Evolutionary conservation across 2,329 filamentous ascomycete species (phyloP).

Genomic region (Neospermospora avenae): DNA sequence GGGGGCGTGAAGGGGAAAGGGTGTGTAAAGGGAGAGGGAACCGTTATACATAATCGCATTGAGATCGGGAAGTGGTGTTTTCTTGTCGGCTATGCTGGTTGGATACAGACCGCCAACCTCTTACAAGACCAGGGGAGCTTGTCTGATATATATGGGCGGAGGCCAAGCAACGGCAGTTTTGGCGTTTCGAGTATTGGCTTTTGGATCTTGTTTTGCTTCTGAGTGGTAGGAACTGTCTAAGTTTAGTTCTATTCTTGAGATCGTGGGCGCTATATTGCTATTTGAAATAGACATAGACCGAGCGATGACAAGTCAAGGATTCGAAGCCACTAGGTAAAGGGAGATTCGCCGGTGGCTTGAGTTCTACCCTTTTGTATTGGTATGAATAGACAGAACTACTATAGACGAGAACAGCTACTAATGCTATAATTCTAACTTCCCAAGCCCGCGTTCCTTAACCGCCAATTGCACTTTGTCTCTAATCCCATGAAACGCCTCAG

Average conservation of each 20-base stretch:
- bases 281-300: neutral
- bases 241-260: neutral
- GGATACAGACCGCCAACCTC: neutral
- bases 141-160: neutral
- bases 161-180: neutral
- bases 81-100: neutral
- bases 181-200: neutral
- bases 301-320: neutral
- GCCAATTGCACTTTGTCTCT: constrained; percentile 53
- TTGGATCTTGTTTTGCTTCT: neutral
- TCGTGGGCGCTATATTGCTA: neutral
- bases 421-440: constrained; percentile 47
- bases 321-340: no score
- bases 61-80: neutral
- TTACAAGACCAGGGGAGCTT: neutral
- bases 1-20: no score
- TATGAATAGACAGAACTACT: neutral
- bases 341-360: no score
- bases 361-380: neutral
- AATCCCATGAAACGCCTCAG: constrained; percentile 41
- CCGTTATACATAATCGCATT: neutral
- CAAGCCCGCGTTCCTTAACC: constrained; percentile 54
- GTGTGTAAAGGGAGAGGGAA: neutral
- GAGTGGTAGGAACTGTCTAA: neutral
- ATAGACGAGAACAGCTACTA: neutral